Percentiles rank a stretch among this genome's conserved stretches.
Conservation (phyloP, 2,329 filamentous ascomycete genomes). For the Nannizziopsis barbatae region DNA sequence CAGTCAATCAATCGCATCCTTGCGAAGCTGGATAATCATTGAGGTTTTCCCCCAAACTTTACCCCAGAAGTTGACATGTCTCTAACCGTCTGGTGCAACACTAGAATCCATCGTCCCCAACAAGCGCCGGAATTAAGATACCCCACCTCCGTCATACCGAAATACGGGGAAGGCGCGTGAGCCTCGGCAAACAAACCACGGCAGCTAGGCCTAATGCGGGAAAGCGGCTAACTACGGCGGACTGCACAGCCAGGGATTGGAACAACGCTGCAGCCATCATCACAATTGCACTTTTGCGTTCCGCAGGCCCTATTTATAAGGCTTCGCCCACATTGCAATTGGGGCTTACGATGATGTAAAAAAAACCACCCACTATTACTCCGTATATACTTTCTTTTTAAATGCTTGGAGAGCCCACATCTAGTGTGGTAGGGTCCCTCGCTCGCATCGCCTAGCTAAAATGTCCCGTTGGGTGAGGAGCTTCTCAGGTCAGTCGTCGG, state of each 20-base stretch:
- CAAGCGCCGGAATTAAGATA: conserved; percentile 4
- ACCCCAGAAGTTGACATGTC: not conserved
- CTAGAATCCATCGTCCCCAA: not conserved
- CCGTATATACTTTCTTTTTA: not conserved
- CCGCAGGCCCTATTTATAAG: too few species aligned
- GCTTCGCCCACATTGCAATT: too few species aligned
- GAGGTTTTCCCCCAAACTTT: not conserved
- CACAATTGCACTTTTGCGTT: conserved; percentile 10
- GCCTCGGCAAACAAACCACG: not conserved
- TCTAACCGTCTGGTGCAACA: not conserved
- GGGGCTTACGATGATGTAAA: not conserved
- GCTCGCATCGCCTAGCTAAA: not conserved
- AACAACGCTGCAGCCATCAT: conserved; percentile 20
- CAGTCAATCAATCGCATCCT: not conserved
- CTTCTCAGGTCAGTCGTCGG: conserved; percentile 16
- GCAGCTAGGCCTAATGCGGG: not conserved
- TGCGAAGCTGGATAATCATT: not conserved
- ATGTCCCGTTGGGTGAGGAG: conserved; percentile 26
- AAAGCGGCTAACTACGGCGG: not conserved
- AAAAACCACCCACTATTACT: not conserved
- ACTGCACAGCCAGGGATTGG: conserved; percentile 12
- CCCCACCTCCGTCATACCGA: not conserved
- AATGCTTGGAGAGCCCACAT: not conserved
- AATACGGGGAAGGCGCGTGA: not conserved
- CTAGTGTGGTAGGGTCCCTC: not conserved